phyloP scores from a whole-genome alignment of 2,329 filamentous ascomycete species.

The Calonectria pseudoturangicola region DNA sequence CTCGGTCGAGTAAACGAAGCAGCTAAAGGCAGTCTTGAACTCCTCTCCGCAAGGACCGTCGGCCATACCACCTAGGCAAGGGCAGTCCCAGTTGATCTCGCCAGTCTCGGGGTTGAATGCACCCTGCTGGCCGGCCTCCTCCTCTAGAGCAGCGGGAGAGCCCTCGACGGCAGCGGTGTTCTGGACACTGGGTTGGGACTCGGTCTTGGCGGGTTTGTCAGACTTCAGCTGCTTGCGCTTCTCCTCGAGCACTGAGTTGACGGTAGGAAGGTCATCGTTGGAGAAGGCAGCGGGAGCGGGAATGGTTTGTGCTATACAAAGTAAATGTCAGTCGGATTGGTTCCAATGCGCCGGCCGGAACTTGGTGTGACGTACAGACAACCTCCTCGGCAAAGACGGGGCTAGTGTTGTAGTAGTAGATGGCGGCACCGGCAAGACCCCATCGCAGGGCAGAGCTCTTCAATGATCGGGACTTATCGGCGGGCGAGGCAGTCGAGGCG shows the following conservation, averaged over 20 bases:
- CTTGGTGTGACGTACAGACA: conserved; percentile 73
- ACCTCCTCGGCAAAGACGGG: conserved; percentile 90
- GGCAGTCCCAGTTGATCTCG: conserved; percentile 99
- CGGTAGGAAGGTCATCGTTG: conserved; percentile 76
- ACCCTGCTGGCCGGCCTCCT: conserved; percentile 89
- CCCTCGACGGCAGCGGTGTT: conserved; percentile 53
- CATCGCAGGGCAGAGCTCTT: conserved; percentile 84
- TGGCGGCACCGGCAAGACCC: conserved; percentile 82
- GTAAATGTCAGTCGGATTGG: conserved; percentile 37
- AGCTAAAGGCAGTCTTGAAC: conserved; percentile 97
- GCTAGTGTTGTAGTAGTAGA: conserved; percentile 97
- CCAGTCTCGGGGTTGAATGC: conserved; percentile 99
- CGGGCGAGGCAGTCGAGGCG: conserved; percentile 71
- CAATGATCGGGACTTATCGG: conserved; percentile 85
- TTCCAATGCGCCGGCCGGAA: neutral
- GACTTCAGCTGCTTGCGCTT: conserved; percentile 71
- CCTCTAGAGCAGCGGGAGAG: conserved; percentile 77
- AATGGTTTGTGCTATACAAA: conserved; percentile 53
- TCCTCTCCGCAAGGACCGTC: conserved; percentile 95
- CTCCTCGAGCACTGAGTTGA: conserved; percentile 80
- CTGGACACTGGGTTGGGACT: conserved; percentile 55
- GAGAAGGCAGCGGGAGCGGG: conserved; percentile 71
- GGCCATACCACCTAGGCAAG: conserved; percentile 97
- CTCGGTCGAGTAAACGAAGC: conserved; percentile 95
- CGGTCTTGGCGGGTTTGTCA: conserved; percentile 52